Evolutionary conservation across 176 grass and related monocot species (phyloP).

Genomic region (Zizania latifolia): DNA sequence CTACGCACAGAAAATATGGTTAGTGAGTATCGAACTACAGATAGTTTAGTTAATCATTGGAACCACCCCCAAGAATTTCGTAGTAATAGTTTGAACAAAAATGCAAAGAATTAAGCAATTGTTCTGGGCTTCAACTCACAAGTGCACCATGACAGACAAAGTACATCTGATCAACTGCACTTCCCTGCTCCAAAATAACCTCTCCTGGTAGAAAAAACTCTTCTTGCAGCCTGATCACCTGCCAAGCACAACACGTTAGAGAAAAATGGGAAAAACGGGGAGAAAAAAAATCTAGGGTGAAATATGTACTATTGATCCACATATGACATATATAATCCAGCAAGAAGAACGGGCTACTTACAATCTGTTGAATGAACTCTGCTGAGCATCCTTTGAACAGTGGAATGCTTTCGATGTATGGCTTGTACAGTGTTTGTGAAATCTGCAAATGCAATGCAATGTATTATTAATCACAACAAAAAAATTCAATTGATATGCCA

Average conservation of each 20-base stretch:
- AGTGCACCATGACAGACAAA: conserved; percentile 81
- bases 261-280: not conserved
- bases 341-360: conserved; percentile 29
- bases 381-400: conserved; percentile 84
- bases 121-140: conserved; percentile 39
- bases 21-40: not conserved
- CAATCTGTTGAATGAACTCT: conserved; percentile 98
- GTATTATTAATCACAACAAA: not conserved
- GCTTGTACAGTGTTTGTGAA: conserved; percentile 85
- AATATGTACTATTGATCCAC: not conserved
- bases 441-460: conserved; percentile 47
- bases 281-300: not conserved
- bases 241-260: not conserved
- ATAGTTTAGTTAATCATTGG: not conserved
- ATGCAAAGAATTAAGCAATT: not conserved
- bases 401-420: conserved; percentile 62
- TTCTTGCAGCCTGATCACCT: conserved; percentile 91
- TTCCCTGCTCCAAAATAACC: conserved; percentile 89
- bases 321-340: not conserved
- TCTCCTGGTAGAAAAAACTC: conserved; percentile 94
- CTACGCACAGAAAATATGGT: conserved; percentile 21
- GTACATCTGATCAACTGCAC: conserved; percentile 85
- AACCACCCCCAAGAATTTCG: not conserved
- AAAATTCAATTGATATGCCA: not conserved
- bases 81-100: not conserved